Percentiles rank a stretch among this genome's conserved stretches.
phyloP scores from a whole-genome alignment of 768 basidiomycete species.

The Hypsizygus marmoreus region DNA sequence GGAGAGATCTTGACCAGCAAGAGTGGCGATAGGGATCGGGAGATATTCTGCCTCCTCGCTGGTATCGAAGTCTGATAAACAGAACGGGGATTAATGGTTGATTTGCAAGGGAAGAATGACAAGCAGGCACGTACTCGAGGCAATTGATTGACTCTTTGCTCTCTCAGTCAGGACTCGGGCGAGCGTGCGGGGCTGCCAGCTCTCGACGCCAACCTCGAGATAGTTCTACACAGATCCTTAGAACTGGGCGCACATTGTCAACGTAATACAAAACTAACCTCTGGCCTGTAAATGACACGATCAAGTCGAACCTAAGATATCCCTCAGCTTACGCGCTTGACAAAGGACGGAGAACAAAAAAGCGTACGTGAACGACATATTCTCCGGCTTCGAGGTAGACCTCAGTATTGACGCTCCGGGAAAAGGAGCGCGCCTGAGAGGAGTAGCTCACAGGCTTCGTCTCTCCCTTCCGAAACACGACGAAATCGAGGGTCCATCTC shows the following conservation, averaged over 20 bases:
- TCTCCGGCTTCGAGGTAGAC: constrained; percentile 25
- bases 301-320: constrained; percentile 19
- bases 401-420: constrained; percentile 30
- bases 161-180: constrained; percentile 29
- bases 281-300: constrained; percentile 1
- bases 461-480: constrained; percentile 36
- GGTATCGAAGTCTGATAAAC: constrained; percentile 23
- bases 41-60: constrained; percentile 20
- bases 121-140: constrained; percentile 26
- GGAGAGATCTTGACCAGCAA: constrained; percentile 32
- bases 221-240: no score
- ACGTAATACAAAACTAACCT: no score
- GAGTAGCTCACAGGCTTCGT: constrained; percentile 23
- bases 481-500: constrained; percentile 37
- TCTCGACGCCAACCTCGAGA: constrained; percentile 2
- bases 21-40: constrained; percentile 25
- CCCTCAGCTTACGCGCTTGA: no score
- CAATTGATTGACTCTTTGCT: constrained; percentile 33
- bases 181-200: constrained; percentile 19
- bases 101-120: not conserved
- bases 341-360: not conserved
- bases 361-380: constrained; percentile 30
- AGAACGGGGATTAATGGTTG: not conserved
- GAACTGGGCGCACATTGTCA: no score
- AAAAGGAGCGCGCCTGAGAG: constrained; percentile 12